phyloP scores from a whole-genome alignment of 495 filamentous ascomycete species.

The Lindgomyces ingoldianus region DNA sequence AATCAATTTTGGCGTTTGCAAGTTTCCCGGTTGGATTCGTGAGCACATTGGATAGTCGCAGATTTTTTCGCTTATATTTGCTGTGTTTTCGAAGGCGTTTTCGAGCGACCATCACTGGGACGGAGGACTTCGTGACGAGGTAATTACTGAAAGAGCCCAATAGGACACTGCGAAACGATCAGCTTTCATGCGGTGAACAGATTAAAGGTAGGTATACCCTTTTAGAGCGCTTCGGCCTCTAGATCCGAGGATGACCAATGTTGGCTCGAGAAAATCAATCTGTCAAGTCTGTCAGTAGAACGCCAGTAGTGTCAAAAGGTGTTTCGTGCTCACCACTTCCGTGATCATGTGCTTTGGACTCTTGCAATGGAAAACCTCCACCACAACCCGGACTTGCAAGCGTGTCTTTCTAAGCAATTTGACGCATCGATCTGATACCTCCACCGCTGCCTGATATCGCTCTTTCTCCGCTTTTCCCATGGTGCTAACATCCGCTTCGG shows the following conservation, averaged over 20 bases:
- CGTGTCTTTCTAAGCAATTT: slow-evolving; percentile 84
- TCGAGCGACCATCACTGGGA: slow-evolving; percentile 62
- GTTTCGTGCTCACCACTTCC: slow-evolving; percentile 45
- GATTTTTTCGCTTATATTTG: slow-evolving; percentile 43
- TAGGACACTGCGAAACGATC: slow-evolving; percentile 62
- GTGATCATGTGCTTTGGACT: slow-evolving; percentile 64
- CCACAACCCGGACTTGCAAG: slow-evolving; percentile 84
- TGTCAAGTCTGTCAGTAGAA: slow-evolving; percentile 41
- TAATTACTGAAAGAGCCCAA: slow-evolving; percentile 97
- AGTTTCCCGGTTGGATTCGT: slow-evolving; percentile 32
- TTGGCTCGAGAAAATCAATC: slow-evolving; percentile 89
- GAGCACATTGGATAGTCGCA: slow-evolving; percentile 39
- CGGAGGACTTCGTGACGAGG: slow-evolving; percentile 89
- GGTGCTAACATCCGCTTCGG: slow-evolving; percentile 22
- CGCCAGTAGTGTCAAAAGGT: slow-evolving; percentile 2
- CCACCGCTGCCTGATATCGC: slow-evolving; percentile 69
- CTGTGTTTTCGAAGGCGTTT: slow-evolving; percentile 48
- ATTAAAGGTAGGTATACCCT: slow-evolving; percentile 59
- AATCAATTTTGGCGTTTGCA: slow-evolving; percentile 40
- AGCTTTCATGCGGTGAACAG: slow-evolving; percentile 20
- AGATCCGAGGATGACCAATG: slow-evolving; percentile 89
- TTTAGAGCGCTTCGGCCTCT: slow-evolving; percentile 88
- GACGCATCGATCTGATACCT: slow-evolving; percentile 76
- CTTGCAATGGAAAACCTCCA: slow-evolving; percentile 98
- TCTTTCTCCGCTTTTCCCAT: slow-evolving; percentile 65